Percentiles rank a stretch among this genome's conserved stretches.
These are phyloP conservation scores for Penicillium sp. DNA, from an alignment of 2,329 filamentous ascomycete species.

Conservation along the genomic window DNA sequence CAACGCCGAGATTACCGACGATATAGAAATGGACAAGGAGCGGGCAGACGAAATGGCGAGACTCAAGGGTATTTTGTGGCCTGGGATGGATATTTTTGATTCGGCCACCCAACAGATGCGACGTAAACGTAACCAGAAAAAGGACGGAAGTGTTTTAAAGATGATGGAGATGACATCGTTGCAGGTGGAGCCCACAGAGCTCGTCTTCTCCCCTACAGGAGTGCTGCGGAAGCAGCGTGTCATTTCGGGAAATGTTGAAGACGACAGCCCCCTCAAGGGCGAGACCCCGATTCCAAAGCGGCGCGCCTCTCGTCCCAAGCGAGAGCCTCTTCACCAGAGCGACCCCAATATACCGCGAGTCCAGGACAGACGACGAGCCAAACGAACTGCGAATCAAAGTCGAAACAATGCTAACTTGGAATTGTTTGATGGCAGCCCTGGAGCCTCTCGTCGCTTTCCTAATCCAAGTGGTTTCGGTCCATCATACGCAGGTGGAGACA, in stretches of 20 bases:
- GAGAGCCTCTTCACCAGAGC: slow-evolving; percentile 28
- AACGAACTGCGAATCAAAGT: slow-evolving; percentile 13
- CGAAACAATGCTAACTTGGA: slow-evolving; percentile 10
- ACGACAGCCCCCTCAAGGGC: slow-evolving; percentile 47
- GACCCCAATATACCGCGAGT: slow-evolving; percentile 35
- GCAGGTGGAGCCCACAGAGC: slow-evolving; percentile 47
- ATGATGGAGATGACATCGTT: slow-evolving; percentile 48
- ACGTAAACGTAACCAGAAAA: slow-evolving; percentile 52
- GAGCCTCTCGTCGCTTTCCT: slow-evolving; percentile 15
- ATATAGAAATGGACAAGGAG: slow-evolving; percentile 27
- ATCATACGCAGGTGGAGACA: slow-evolving; percentile 27
- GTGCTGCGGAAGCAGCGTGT: slow-evolving; percentile 43
- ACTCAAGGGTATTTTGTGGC: slow-evolving; percentile 50
- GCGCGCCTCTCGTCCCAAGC: slow-evolving; percentile 32
- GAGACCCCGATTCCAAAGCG: slow-evolving; percentile 44
- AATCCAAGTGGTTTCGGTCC: slow-evolving; percentile 20
- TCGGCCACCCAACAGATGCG: slow-evolving; percentile 50
- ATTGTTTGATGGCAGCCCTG: slow-evolving; percentile 20
- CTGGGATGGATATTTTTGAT: slow-evolving; percentile 54
- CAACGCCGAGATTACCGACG: slow-evolving; percentile 10
- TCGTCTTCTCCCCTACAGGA: slow-evolving; percentile 48
- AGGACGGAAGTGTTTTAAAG: slow-evolving; percentile 46
- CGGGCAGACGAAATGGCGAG: slow-evolving; percentile 40
- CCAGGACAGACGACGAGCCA: slow-evolving; percentile 28
- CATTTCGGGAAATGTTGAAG: slow-evolving; percentile 50